Base-by-base conservation (phyloP, 2,329 filamentous ascomycete genomes). In the Nemania sp. region DNA sequence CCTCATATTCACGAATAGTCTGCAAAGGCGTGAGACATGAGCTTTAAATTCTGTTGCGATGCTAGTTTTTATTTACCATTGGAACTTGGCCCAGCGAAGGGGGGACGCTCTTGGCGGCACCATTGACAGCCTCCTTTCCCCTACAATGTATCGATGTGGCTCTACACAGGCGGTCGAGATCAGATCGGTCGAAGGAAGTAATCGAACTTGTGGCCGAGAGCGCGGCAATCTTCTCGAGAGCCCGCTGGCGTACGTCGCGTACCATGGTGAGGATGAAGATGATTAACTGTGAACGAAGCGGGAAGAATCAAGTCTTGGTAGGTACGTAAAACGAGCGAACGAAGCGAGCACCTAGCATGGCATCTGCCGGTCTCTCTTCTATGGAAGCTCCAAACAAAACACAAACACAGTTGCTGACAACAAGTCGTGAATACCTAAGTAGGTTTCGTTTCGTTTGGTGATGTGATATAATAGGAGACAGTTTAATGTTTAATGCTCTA, bases 1-100 rank as follows among this genome's bases (percentile, higher is more conserved):
- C 92, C 79, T 99, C 95, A 73, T 97, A 91, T 84, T 99, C 97
- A 75, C 93, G 90, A 62, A 94, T 89, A 61, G 90, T 93, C 93
- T 97, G 78, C 24, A 55, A 54, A 63, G 5, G 63, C 70, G 52
- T 75, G 64, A 76, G 74, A 63, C 20, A 64, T 54, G 41, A n/a
- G 22, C 47, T 15, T 54, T 38, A 7, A 22, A 24, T 55, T 53
- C 1, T 29, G 26, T 47, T 52, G 51, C 18, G 32, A 64, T 61
- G 52, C 51, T 35, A 47, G 54, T 20, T 51, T 72, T 82, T 82
- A 91, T 72, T 82, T 82, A 91, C 89, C 89, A 91, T 91, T 13
- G 89, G 88, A 62, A 87, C 82, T 41, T 84, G 83, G 41, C 85
- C 85, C 67, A 88, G 75, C 3, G 85, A 83, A 26, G 79, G 77